Evolutionary conservation across 768 basidiomycete species (phyloP), one percentile per base, ranked within the genome.

Genomic region (Boletus subcaerulescens): DNA sequence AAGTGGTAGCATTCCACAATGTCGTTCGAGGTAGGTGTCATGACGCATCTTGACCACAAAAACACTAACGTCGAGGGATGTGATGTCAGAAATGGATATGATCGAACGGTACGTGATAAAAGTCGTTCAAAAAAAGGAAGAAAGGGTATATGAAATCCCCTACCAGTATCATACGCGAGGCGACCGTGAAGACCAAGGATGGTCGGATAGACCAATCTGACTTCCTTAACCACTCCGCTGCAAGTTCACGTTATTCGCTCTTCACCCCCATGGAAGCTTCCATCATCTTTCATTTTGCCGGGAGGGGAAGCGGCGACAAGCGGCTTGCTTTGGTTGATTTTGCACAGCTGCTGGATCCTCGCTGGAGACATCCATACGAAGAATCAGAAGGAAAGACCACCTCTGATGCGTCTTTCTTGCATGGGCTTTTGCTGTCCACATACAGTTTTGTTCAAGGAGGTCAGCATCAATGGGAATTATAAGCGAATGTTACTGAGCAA

Each of bases 201-300:
- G 96, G 96, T 6, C 88, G 93, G 48, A 98, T 99, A 75, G 89
- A 93, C 71, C 86, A 93, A 67, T 82, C 85, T n/a, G 97, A 98
- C 72, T 98, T 99, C 74, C 79, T 96, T 54, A 89, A 98, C 69
- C 78, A 97, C 69, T 83, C 93, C 14, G 86, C 90, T 26, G 81
- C 86, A 35, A 87, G 78, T 61, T 92, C 95, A 61, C 89, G 96
- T 36, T 98, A 98, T 71, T 89, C 92, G 38, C 81, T 96, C 49
- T 98, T 98, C 72, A 95, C 93, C 1, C 96, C 96, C 5, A 96
- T 98, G 91, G 96, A 98, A 71, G 93, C 90, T n/a, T 84, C 89
- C 50, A 97, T 98, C 65, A 86, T 99, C 65, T 99, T 98, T 76
- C 96, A 99, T 71, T 98, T 98, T 74, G 94, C 94, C 26, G 87